These are phyloP conservation scores for Gymnopus androsaceus DNA, from an alignment of 1,284 basidiomycete genomes.

Conservation along the genomic window DNA sequence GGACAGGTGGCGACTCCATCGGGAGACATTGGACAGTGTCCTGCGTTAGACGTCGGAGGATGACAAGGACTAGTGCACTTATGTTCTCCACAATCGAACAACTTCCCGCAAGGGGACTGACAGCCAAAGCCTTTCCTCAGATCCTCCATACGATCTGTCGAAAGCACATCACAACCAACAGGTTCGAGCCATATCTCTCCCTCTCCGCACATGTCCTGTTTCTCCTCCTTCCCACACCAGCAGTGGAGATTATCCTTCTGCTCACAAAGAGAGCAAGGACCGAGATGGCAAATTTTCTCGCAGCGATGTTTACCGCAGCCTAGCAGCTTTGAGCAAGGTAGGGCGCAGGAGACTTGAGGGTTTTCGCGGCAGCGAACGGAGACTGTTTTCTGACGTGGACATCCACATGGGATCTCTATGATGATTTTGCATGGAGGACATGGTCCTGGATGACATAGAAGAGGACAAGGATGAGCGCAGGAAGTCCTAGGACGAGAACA, in stretches of 20 bases:
- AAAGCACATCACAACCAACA: slow-evolving; percentile 21
- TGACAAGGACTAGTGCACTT: slow-evolving; percentile 72
- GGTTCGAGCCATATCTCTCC: slow-evolving; percentile 29
- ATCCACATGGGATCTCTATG: slow-evolving; percentile 62
- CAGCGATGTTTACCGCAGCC: slow-evolving; percentile 74
- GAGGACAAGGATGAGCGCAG: slow-evolving; percentile 82
- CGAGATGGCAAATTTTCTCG: slow-evolving; percentile 67
- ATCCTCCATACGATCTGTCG: slow-evolving; percentile 38
- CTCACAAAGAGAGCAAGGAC: slow-evolving; percentile 66
- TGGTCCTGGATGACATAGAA: slow-evolving; percentile 58
- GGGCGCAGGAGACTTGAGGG: slow-evolving; percentile 63
- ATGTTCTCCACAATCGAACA: slow-evolving; percentile 79
- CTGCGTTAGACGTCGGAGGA: slow-evolving; percentile 55
- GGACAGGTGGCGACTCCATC: slow-evolving; percentile 72
- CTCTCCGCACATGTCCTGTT: slow-evolving; percentile 67
- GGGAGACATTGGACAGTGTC: slow-evolving; percentile 78
- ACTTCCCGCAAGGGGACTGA: slow-evolving; percentile 61
- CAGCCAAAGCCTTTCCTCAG: slow-evolving; percentile 67
- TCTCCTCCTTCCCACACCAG: slow-evolving; percentile 76
- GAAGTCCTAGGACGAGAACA: slow-evolving; percentile 69
- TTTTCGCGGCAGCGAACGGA: slow-evolving; percentile 64
- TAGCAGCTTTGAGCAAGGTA: slow-evolving; percentile 58
- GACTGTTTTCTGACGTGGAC: slow-evolving; percentile 55
- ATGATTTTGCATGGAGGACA: slow-evolving; percentile 57
- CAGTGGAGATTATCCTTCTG: slow-evolving; percentile 60